Evolutionary conservation across 2,329 filamentous ascomycete genomes (phyloP).

Genomic region (Colletotrichum australisinense): DNA sequence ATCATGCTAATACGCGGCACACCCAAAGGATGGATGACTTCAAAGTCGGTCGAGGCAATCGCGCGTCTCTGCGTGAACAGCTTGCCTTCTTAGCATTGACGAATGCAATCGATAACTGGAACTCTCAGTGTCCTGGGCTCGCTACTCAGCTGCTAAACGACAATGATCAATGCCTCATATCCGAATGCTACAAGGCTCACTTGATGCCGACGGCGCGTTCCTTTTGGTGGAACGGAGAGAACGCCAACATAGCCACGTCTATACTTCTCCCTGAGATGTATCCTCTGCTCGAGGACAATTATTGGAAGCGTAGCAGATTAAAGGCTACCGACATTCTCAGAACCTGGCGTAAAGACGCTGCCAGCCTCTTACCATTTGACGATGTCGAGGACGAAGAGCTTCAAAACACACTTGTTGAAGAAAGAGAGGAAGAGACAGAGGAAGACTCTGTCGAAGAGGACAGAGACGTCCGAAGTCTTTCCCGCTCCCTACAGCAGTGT

Average conservation of each 20-base stretch:
- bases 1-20: neutral
- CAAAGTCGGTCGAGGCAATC: neutral
- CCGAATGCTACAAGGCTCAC: neutral
- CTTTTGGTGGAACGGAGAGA: conserved; percentile 24
- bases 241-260: neutral
- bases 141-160: neutral
- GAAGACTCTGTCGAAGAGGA: neutral
- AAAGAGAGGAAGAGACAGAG: too few relatives aligned
- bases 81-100: conserved; percentile 25
- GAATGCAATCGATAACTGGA: conserved; percentile 14
- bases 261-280: neutral
- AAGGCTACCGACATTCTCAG: conserved; percentile 8
- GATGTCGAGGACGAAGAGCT: neutral
- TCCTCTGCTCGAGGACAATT: neutral
- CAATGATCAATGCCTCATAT: conserved; percentile 6
- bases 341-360: conserved; percentile 21
- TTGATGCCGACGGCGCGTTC: conserved; percentile 15
- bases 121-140: neutral
- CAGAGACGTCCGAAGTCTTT: too few relatives aligned
- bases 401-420: neutral
- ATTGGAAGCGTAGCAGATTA: neutral
- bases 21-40: neutral
- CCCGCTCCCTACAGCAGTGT: neutral
- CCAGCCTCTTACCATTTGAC: conserved; percentile 4
- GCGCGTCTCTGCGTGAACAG: neutral